Base-by-base conservation (phyloP, 202 grass and related monocot genomes). In the Alloteropsis angusta region DNA sequence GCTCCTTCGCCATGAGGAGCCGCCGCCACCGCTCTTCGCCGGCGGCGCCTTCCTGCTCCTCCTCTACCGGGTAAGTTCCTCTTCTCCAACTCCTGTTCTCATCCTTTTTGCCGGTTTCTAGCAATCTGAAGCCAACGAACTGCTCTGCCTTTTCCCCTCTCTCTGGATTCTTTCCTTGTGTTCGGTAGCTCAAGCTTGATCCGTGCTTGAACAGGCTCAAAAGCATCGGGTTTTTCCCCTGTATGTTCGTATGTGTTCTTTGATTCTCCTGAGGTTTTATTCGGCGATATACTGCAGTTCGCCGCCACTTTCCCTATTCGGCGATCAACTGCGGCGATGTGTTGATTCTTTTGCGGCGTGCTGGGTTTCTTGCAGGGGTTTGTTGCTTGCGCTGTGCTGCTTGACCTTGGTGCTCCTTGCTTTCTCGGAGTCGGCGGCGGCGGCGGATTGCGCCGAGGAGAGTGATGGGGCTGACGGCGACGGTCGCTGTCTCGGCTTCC, bases 401-500 rank as follows among this genome's bases (percentile, higher is more conserved):
- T 65, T 84, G 19, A 32, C 44, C 49, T 53, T 78, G 66, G 73
- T 21, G 46, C 46, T 71, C n/a, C 44, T 82, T 45, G 73, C 26
- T 12, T 54, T 85, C 60, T 78, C 58, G 66, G 48, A 68, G 64
- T 78, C 66, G 57, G 39, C 65, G 38, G 26, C 23, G 38, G 71
- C 41, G 43, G 60, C 35, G 82, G 87, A 54, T 67, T 53, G 42
- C 65, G 72, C 12, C 44, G 82, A 46, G 39, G 77, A 72, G 42
- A 38, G 5, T 7, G 82, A 73, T 10, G 82, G 52, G 18, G 35
- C 8, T 11, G 82, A 73, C 11, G 82, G 52, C 58, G 77, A 77
- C 50, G 60, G 60, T 53, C 11, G 59, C 36, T 97, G 88, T 76
- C 78, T 87, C 30, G 77, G 77, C 52, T 87, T 97, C 86, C 53